Percentiles rank a stretch among this genome's conserved stretches.
These are phyloP conservation scores for Fusarium sp. DNA, from an alignment of 2,329 filamentous ascomycete species.

Conservation along the genomic window DNA sequence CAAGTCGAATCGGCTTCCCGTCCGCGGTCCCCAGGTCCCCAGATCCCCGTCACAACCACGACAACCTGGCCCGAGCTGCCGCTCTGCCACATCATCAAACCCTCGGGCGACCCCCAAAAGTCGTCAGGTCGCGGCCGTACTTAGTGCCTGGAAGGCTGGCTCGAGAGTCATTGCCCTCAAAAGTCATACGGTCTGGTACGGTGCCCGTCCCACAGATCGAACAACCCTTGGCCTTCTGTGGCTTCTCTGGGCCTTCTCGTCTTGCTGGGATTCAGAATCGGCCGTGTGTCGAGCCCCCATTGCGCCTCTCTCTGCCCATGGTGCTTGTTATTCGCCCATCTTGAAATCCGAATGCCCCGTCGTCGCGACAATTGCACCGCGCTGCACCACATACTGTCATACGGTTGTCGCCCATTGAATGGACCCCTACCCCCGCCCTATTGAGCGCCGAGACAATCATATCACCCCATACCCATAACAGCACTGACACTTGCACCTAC, in stretches of 20 bases:
- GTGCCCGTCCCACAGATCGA: conserved; percentile 43
- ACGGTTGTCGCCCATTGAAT: conserved; percentile 42
- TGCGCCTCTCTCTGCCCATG: conserved; percentile 30
- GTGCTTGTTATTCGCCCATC: conserved; percentile 35
- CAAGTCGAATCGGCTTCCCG: conserved; percentile 33
- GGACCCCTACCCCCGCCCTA: conserved; percentile 31
- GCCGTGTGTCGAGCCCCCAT: conserved; percentile 37
- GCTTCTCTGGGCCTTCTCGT: conserved; percentile 24
- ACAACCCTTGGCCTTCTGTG: conserved; percentile 29
- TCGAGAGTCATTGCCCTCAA: conserved; percentile 38
- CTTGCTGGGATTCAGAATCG: conserved; percentile 23
- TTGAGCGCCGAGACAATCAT: conserved; percentile 34
- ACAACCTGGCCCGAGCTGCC: conserved; percentile 26
- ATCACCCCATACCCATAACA: conserved; percentile 39
- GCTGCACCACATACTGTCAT: conserved; percentile 36
- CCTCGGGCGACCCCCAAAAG: conserved; percentile 35
- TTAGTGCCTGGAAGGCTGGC: conserved; percentile 31
- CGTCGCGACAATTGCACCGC: conserved; percentile 36
- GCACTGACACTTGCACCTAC: conserved; percentile 29
- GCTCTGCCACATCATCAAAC: conserved; percentile 41
- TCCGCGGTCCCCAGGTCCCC: conserved; percentile 33
- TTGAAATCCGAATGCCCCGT: conserved; percentile 35
- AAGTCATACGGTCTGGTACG: conserved; percentile 47
- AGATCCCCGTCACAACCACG: conserved; percentile 34
- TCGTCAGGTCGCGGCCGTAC: conserved; percentile 42